phyloP scores from a whole-genome alignment of 768 basidiomycete species.

The Phlegmacium glaucopus region DNA sequence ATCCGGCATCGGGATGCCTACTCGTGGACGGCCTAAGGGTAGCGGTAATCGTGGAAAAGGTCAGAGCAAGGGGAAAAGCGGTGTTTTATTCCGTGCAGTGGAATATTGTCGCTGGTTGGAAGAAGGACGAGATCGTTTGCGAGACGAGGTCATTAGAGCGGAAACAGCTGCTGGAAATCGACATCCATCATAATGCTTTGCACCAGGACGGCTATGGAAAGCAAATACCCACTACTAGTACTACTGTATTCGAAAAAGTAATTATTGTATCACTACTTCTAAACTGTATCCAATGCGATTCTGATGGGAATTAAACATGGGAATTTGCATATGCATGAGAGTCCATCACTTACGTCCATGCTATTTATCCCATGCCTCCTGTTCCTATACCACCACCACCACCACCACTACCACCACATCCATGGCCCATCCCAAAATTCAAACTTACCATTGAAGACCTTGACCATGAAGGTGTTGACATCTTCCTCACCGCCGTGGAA shows the following conservation, averaged over 20 bases:
- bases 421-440: constrained; percentile 57
- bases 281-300: neutral
- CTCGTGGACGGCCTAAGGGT: constrained; percentile 77
- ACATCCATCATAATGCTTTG: constrained; percentile 12
- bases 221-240: constrained; percentile 10
- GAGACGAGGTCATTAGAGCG: constrained; percentile 61
- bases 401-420: constrained; percentile 27
- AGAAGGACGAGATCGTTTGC: constrained; percentile 70
- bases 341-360: no score
- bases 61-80: constrained; percentile 83
- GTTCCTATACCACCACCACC: constrained; percentile 20
- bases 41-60: constrained; percentile 65
- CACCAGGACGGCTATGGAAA: no score
- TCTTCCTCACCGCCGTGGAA: constrained; percentile 53
- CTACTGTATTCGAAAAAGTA: constrained; percentile 11
- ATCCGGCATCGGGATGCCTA: constrained; percentile 69
- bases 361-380: constrained; percentile 23
- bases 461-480: constrained; percentile 49
- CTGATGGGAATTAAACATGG: no score
- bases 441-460: constrained; percentile 56
- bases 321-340: no score
- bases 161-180: constrained; percentile 65
- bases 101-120: constrained; percentile 88
- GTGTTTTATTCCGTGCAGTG: constrained; percentile 81
- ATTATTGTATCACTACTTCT: constrained; percentile 13